Percentiles rank a stretch among this genome's conserved stretches.
Evolutionary conservation across 495 filamentous ascomycete species (phyloP).

Genomic region (Talaromyces ruber): DNA sequence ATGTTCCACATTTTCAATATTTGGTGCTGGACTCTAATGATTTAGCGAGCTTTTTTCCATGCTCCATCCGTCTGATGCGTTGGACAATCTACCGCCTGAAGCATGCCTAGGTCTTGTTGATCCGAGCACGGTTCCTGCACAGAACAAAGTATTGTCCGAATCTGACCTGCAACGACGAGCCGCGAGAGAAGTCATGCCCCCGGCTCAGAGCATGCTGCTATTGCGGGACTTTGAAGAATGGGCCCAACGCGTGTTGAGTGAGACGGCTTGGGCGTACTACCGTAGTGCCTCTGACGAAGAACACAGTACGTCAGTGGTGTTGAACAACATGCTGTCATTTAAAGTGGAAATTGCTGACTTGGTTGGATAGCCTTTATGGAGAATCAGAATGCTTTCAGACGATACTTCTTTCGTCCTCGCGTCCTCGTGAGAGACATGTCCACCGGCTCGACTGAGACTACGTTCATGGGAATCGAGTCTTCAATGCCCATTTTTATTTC

Average conservation of each 20-base stretch:
- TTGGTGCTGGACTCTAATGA: neutral
- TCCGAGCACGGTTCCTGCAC: neutral
- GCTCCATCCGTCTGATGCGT: neutral
- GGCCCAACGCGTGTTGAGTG: neutral
- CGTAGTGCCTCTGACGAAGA: neutral
- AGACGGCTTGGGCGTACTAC: neutral
- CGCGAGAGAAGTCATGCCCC: neutral
- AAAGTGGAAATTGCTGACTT: neutral
- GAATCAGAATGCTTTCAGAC: neutral
- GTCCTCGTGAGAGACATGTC: neutral
- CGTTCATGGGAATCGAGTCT: neutral
- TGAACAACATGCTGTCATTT: neutral
- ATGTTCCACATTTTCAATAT: neutral
- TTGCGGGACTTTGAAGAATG: neutral
- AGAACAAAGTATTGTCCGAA: neutral
- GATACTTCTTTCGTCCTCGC: neutral
- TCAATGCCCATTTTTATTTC: neutral
- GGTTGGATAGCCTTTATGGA: neutral
- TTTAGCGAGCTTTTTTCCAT: neutral
- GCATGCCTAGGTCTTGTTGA: neutral
- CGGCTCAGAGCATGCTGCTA: neutral
- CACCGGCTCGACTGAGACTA: neutral
- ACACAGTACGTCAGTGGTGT: neutral
- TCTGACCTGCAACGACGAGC: neutral
- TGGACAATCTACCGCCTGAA: neutral